Conservation (phyloP, 768 basidiomycete species). For the Tephrocybe sp. region DNA sequence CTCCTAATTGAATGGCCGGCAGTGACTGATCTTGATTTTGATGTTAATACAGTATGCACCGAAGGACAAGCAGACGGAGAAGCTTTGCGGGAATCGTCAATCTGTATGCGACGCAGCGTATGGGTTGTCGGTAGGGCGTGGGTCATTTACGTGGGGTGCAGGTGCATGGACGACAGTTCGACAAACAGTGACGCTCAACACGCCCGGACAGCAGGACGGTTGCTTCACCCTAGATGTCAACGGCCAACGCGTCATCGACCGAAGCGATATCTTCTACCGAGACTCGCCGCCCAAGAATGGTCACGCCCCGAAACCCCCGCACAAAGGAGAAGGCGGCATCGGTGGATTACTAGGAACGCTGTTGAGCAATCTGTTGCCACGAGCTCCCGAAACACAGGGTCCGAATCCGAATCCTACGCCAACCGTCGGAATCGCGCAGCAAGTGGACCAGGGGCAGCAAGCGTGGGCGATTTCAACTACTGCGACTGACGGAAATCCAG, state of each 20-base stretch:
- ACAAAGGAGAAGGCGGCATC: neutral
- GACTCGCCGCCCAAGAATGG: conserved; percentile 26
- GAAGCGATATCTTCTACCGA: conserved; percentile 65
- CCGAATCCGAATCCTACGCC: neutral
- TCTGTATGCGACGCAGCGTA: conserved; percentile 68
- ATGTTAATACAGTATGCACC: conserved; percentile 65
- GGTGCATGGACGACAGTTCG: conserved; percentile 72
- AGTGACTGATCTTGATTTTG: neutral
- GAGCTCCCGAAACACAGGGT: conserved; percentile 1
- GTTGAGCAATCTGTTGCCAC: conserved; percentile 9
- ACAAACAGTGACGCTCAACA: conserved; percentile 75
- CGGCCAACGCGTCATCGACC: conserved; percentile 50
- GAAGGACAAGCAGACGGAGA: conserved; percentile 62
- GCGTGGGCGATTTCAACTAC: conserved; percentile 7
- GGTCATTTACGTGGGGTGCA: conserved; percentile 58
- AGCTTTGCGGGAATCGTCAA: conserved; percentile 55
- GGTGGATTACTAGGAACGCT: conserved; percentile 13
- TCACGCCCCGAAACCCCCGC: neutral
- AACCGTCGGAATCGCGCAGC: neutral
- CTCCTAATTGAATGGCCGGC: neutral
- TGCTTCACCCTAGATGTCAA: conserved; percentile 64
- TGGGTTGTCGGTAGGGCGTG: conserved; percentile 75
- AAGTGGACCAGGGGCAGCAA: conserved; percentile 7
- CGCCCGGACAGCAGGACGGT: conserved; percentile 71
- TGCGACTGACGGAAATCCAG: neutral